Conservation (phyloP, 192 early-diverging fungal genomes). For the Endogone sp. region DNA sequence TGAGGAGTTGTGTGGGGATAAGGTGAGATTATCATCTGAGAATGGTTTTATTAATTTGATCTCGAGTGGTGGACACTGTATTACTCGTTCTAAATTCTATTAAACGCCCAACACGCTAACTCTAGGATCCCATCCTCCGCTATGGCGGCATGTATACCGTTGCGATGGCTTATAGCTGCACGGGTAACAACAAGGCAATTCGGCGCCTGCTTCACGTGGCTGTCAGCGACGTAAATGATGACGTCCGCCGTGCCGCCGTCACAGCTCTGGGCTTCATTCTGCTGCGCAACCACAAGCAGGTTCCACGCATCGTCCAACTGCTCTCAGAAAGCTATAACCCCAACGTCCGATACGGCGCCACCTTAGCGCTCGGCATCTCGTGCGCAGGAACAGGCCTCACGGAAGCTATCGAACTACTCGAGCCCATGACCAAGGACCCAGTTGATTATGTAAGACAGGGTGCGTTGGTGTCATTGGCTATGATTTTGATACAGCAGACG, state of each 20-base stretch:
- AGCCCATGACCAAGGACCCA: slow-evolving; percentile 96
- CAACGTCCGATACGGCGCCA: slow-evolving; percentile 96
- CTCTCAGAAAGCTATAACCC: slow-evolving; percentile 98
- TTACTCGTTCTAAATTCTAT: too few relatives aligned
- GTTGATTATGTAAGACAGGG: slow-evolving; percentile 98
- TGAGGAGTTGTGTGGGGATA: slow-evolving; percentile 79
- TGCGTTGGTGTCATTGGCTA: slow-evolving; percentile 90
- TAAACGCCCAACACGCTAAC: not conserved
- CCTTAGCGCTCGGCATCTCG: slow-evolving; percentile 93
- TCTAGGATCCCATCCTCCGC: slow-evolving; percentile 86
- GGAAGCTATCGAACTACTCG: slow-evolving; percentile 89
- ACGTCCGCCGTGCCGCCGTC: slow-evolving; percentile 98
- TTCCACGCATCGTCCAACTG: slow-evolving; percentile 97
- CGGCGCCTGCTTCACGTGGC: slow-evolving; percentile 92
- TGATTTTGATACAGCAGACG: slow-evolving; percentile 96
- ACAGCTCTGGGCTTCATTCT: slow-evolving; percentile 95
- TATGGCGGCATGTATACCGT: slow-evolving; percentile 97
- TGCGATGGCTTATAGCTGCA: slow-evolving; percentile 97
- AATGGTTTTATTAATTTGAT: too few relatives aligned
- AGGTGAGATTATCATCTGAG: slow-evolving; percentile 42
- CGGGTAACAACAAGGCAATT: slow-evolving; percentile 97
- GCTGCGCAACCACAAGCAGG: slow-evolving; percentile 88
- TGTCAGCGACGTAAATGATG: slow-evolving; percentile 98
- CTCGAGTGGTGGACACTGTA: too few relatives aligned
- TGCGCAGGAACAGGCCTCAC: slow-evolving; percentile 92